phyloP scores from a whole-genome alignment of 1,284 basidiomycete genomes.

The Trametes sp. region DNA sequence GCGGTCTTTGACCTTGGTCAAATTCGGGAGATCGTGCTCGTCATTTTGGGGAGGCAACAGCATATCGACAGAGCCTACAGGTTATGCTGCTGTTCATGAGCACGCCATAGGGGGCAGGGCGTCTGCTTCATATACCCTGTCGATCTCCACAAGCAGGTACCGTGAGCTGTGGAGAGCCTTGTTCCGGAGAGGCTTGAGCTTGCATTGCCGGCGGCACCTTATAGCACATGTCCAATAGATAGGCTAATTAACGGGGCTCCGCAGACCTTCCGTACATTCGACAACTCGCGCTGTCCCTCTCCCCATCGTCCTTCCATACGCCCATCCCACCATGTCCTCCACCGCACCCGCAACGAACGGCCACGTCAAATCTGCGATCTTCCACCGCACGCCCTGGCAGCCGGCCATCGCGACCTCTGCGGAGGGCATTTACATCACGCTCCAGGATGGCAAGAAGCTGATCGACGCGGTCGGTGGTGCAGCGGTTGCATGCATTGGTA shows the following conservation, averaged over 20 bases:
- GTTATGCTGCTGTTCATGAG: background rate
- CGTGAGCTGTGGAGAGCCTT: constrained; percentile 4
- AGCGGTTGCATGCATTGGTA: constrained; percentile 82
- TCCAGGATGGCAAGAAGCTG: constrained; percentile 70
- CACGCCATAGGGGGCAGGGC: background rate
- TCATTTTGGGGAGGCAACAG: too few relatives aligned
- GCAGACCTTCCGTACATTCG: constrained; percentile 6
- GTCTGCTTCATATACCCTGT: background rate
- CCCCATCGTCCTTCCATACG: background rate
- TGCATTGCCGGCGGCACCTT: constrained; percentile 11
- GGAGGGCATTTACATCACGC: constrained; percentile 72
- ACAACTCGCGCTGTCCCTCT: background rate
- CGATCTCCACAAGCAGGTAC: constrained; percentile 1
- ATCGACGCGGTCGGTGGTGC: constrained; percentile 86
- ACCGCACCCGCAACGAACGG: constrained; percentile 18
- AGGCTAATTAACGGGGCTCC: constrained; percentile 24
- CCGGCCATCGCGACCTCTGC: constrained; percentile 72
- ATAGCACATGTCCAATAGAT: constrained; percentile 3
- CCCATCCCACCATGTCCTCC: constrained; percentile 12
- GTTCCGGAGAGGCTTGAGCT: background rate
- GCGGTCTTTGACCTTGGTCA: too few relatives aligned
- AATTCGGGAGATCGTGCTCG: too few relatives aligned
- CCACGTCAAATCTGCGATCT: constrained; percentile 38
- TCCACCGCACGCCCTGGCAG: constrained; percentile 64
- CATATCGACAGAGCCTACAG: too few relatives aligned